A percentile compares a stretch with the other conserved stretches of the same genome.
These are phyloP conservation scores for Saturnispora quitensis DNA, from an alignment of 805 yeast species.

Conservation along the genomic window DNA sequence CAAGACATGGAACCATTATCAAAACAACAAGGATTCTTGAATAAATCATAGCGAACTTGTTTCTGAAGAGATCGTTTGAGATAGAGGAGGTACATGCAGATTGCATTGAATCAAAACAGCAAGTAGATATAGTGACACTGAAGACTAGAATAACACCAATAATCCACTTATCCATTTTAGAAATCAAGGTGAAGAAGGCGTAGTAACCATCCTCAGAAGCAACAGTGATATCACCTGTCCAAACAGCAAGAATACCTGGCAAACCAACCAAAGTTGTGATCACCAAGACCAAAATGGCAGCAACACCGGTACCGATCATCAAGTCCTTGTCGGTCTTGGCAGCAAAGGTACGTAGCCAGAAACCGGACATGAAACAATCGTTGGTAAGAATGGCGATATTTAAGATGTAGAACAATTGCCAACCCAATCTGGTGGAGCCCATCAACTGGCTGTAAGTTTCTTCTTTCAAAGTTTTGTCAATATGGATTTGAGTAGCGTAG, in stretches of 20 bases:
- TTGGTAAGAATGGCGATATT: constrained; percentile 83
- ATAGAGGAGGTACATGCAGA: constrained; percentile 82
- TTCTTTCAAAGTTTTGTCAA: constrained; percentile 45
- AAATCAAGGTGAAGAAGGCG: constrained; percentile 64
- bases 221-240: constrained; percentile 65
- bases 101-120: constrained; percentile 83
- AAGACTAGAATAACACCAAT: constrained; percentile 76
- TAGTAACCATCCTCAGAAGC: constrained; percentile 49
- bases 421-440: constrained; percentile 63
- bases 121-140: constrained; percentile 65
- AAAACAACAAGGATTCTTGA: constrained; percentile 62
- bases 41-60: constrained; percentile 57
- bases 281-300: constrained; percentile 54
- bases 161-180: constrained; percentile 80
- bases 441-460: constrained; percentile 60
- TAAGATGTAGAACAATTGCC: constrained; percentile 82
- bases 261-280: constrained; percentile 68
- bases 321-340: constrained; percentile 70
- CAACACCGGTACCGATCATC: constrained; percentile 64
- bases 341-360: constrained; percentile 93
- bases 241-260: constrained; percentile 81
- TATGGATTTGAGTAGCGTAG: constrained; percentile 61
- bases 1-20: constrained; percentile 79
- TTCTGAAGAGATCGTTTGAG: constrained; percentile 84
- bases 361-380: constrained; percentile 83